A percentile compares a stretch with the other conserved stretches of the same genome.
These are phyloP conservation scores for Nakaseomyces bracarensis DNA, from an alignment of 1,139 yeast species.

Conservation along the genomic window DNA sequence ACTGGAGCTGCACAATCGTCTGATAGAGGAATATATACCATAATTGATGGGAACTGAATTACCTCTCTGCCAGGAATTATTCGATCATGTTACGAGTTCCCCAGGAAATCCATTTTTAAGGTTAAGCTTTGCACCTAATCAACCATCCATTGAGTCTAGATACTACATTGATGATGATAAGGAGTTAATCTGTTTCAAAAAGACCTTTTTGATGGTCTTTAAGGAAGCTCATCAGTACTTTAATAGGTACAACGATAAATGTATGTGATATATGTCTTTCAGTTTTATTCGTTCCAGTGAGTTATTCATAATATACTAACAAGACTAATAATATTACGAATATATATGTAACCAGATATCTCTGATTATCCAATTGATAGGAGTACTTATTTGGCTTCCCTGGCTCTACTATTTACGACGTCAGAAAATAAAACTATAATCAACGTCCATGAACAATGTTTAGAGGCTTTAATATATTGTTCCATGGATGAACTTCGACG, in stretches of 20 bases:
- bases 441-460: slow-evolving; percentile 25
- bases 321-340: no score
- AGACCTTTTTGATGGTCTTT: slow-evolving; percentile 25
- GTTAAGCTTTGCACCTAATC: slow-evolving; percentile 22
- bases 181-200: slow-evolving; percentile 31
- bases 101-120: slow-evolving; percentile 10
- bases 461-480: background rate
- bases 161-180: slow-evolving; percentile 17
- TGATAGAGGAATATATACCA: background rate
- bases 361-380: slow-evolving; percentile 1
- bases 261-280: slow-evolving; percentile 12
- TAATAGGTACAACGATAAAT: slow-evolving; percentile 8
- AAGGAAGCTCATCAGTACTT: slow-evolving; percentile 28
- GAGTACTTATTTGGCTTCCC: slow-evolving; percentile 19
- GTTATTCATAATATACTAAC: no score
- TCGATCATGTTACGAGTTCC: slow-evolving; percentile 9
- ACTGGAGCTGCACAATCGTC: no score
- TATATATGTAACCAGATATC: background rate
- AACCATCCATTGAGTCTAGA: slow-evolving; percentile 14
- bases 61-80: slow-evolving; percentile 16
- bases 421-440: slow-evolving; percentile 36
- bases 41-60: background rate
- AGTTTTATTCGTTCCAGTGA: background rate
- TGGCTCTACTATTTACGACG: slow-evolving; percentile 36
- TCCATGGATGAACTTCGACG: slow-evolving; percentile 13